Conservation (phyloP, 345 rosid species). For the Eucalyptus urophylla region DNA sequence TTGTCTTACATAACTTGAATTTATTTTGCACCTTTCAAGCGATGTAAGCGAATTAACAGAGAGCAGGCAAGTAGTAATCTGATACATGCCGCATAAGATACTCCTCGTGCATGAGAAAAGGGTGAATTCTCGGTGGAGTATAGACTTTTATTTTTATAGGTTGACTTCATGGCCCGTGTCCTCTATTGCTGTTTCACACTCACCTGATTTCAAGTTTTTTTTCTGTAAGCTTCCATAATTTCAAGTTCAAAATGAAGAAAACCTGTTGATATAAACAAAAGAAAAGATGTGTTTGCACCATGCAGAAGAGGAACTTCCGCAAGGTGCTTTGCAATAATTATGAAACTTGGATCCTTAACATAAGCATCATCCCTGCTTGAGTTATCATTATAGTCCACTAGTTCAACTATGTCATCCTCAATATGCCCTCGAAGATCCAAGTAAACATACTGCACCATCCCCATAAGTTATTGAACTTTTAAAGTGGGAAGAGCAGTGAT, state of each 20-base stretch:
- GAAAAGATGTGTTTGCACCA: too few species aligned
- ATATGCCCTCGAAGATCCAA: too few species aligned
- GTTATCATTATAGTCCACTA: too few species aligned
- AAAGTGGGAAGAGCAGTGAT: too few species aligned
- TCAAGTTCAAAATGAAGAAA: not conserved
- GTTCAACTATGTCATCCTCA: too few species aligned
- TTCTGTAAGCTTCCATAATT: slow-evolving; percentile 3
- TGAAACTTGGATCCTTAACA: slow-evolving; percentile 16
- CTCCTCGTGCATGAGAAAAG: slow-evolving; percentile 82
- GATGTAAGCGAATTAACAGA: not conserved
- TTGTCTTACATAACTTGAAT: not conserved
- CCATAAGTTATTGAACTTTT: too few species aligned
- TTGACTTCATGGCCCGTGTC: slow-evolving; percentile 62
- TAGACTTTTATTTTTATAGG: slow-evolving; percentile 75
- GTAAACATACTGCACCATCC: too few species aligned
- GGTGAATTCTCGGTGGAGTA: slow-evolving; percentile 66
- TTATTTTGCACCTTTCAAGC: not conserved
- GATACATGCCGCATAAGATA: slow-evolving; percentile 60
- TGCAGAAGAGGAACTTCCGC: slow-evolving; percentile 28
- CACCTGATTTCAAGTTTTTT: slow-evolving; percentile 37
- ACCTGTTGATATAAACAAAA: not conserved
- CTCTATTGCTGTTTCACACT: slow-evolving; percentile 65
- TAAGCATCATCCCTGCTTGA: too few species aligned
- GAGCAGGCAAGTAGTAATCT: not conserved
- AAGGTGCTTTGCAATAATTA: slow-evolving; percentile 53